Base-by-base conservation (phyloP, 2,329 filamentous ascomycete genomes). In the Penicillium aurantiogriseum region DNA sequence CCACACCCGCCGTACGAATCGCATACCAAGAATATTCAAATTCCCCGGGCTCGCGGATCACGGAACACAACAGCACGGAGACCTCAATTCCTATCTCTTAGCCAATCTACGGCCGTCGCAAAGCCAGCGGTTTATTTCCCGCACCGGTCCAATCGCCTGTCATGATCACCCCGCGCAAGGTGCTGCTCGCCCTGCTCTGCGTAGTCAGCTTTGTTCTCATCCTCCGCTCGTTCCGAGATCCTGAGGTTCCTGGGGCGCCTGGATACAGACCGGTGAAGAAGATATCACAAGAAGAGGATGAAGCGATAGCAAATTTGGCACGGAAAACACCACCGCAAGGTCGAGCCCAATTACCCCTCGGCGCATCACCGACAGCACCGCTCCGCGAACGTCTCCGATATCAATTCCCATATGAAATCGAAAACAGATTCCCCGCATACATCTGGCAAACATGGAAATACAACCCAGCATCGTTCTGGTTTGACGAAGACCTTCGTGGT, bases 391-490 rank as follows among this genome's bases (percentile, higher is more conserved):
- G 94, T 77, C 85, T 99, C 56, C 88, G 88, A 51, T 97, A 96
- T 79, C 90, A 95, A 67, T 97, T 94, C 76, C 91, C 92, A 21
- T 99, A 97, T 81, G 90, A 96, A 69, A 82, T 93, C 61, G 86
- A 92, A 70, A 77, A 82, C 66, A 96, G 93, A 74, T 97, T 97
- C 74, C 94, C 94, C 3, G 92, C 92, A 56, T 97, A 96, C 80
- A 95, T 99, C 71, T 99, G 94, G 94, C 94, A 99, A 81, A 99
- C 94, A 15, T 99, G 94, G 94, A 97, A 95, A 75, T 88, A 86
- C 69, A 90, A 86, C 0, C 92, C 93, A 0, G 84, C 87, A 1
- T 89, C 91, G 23, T 81, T 85, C 50, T 82, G 90, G 60, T 99
- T 99, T 71, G 77, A 76, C 11, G 85, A 88, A 61, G 78, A 81